phyloP scores from a whole-genome alignment of 495 filamentous ascomycete genomes.

The Aspergillus coremiiformis region DNA sequence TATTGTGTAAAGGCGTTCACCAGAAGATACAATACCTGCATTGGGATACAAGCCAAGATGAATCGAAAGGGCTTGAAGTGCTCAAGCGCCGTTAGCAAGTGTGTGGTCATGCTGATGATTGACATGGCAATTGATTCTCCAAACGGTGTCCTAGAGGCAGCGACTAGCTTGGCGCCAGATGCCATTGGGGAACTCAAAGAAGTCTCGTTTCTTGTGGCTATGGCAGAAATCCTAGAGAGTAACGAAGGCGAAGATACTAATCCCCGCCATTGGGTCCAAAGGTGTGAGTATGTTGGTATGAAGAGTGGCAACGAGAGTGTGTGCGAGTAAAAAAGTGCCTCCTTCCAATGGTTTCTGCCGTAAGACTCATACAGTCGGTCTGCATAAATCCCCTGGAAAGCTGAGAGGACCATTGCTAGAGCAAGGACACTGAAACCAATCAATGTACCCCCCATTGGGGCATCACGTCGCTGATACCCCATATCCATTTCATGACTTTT shows the following conservation, averaged over 20 bases:
- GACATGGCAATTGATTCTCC: not conserved
- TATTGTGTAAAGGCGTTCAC: constrained; percentile 91
- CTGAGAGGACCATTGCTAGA: constrained; percentile 80
- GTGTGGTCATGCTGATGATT: not conserved
- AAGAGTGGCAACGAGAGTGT: constrained; percentile 67
- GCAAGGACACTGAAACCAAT: constrained; percentile 78
- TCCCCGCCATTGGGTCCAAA: constrained; percentile 42
- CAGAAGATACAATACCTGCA: constrained; percentile 60
- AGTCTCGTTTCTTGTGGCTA: not conserved
- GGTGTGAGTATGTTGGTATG: constrained; percentile 37
- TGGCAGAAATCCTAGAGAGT: constrained; percentile 14
- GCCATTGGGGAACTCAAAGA: not conserved
- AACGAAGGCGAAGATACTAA: constrained; percentile 43
- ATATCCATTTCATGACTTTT: constrained; percentile 52
- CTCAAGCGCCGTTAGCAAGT: constrained; percentile 6
- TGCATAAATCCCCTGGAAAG: constrained; percentile 91
- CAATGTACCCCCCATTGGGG: constrained; percentile 41
- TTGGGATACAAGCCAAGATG: constrained; percentile 48
- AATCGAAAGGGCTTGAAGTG: constrained; percentile 8
- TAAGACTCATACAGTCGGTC: constrained; percentile 80
- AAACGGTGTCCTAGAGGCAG: not conserved
- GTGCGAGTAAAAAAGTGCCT: constrained; percentile 93
- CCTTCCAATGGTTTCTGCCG: constrained; percentile 80
- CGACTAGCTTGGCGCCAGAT: not conserved
- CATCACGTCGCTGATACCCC: constrained; percentile 6